phyloP scores from a whole-genome alignment of 1,139 yeast species.

The Scheffersomyces insectosa region DNA sequence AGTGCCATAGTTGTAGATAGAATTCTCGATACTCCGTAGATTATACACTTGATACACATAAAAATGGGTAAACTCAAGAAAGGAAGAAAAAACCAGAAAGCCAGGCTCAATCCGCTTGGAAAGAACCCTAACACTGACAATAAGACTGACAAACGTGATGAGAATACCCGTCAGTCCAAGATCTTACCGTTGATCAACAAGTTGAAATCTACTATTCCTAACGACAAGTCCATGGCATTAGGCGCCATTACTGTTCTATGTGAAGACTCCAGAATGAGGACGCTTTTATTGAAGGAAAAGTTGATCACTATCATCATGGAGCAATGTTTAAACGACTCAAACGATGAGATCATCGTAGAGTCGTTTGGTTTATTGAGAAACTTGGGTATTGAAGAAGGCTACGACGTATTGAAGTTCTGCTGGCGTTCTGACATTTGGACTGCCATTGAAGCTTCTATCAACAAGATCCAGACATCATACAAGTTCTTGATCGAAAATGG shows the following conservation, averaged over 20 bases:
- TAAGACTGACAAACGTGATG: slow-evolving; percentile 43
- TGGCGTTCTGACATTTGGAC: slow-evolving; percentile 83
- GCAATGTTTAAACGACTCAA: slow-evolving; percentile 63
- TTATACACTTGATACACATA: too few species aligned
- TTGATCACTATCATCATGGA: slow-evolving; percentile 65
- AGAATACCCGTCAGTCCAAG: slow-evolving; percentile 51
- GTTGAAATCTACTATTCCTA: slow-evolving; percentile 60
- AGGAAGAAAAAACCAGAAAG: slow-evolving; percentile 60
- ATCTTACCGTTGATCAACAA: slow-evolving; percentile 69
- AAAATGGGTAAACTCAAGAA: slow-evolving; percentile 76
- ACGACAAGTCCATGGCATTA: slow-evolving; percentile 78
- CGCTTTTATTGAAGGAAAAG: slow-evolving; percentile 66
- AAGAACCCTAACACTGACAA: slow-evolving; percentile 16
- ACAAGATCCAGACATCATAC: slow-evolving; percentile 51
- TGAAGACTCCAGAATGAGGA: slow-evolving; percentile 68
- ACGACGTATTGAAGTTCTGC: slow-evolving; percentile 69
- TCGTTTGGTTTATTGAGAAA: slow-evolving; percentile 80
- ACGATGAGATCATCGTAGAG: slow-evolving; percentile 76
- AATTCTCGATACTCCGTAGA: too few species aligned
- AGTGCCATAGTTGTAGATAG: too few species aligned
- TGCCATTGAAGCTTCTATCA: slow-evolving; percentile 50
- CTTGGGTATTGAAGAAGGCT: slow-evolving; percentile 84
- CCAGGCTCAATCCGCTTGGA: slow-evolving; percentile 40
- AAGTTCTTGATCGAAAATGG: slow-evolving; percentile 34
- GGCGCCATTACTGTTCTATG: slow-evolving; percentile 70